These are phyloP conservation scores for Apiospora arundinis DNA, from an alignment of 2,329 filamentous ascomycete species.

Conservation along the genomic window DNA sequence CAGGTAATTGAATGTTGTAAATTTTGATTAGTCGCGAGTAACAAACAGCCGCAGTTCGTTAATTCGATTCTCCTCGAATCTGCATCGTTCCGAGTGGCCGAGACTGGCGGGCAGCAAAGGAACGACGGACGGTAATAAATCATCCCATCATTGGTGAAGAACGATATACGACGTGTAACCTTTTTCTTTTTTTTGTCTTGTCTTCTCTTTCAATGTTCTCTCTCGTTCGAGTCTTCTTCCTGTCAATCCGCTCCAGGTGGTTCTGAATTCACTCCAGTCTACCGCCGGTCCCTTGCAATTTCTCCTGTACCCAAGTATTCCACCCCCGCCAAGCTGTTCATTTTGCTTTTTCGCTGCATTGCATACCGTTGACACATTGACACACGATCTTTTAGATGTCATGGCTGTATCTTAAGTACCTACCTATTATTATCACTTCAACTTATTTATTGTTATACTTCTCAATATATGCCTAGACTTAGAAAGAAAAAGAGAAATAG, in stretches of 20 bases:
- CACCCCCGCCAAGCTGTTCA: not conserved
- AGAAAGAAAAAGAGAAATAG: not conserved
- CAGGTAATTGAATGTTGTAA: not conserved
- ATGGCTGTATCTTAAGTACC: not conserved
- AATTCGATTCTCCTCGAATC: not conserved
- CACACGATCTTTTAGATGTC: not conserved
- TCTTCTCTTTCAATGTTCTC: not conserved
- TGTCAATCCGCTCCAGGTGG: not conserved
- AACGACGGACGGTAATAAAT: not conserved
- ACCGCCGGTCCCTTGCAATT: not conserved
- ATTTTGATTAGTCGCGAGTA: not conserved
- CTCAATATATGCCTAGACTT: not conserved
- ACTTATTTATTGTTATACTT: not conserved
- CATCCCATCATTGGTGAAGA: conserved; percentile 3
- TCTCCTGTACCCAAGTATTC: not conserved
- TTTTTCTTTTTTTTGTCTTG: not conserved
- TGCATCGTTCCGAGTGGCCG: conserved; percentile 16
- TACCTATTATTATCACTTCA: not conserved
- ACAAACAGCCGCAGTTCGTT: not conserved
- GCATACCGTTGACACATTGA: conserved; percentile 18
- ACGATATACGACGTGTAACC: conserved; percentile 14
- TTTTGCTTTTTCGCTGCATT: not conserved
- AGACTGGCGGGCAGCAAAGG: not conserved
- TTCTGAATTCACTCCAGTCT: not conserved
- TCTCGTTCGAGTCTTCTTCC: not conserved